A percentile compares a stretch with the other conserved stretches of the same genome.
These are phyloP conservation scores for Termitomyces sp. DNA, from an alignment of 768 basidiomycete genomes.

Conservation along the genomic window DNA sequence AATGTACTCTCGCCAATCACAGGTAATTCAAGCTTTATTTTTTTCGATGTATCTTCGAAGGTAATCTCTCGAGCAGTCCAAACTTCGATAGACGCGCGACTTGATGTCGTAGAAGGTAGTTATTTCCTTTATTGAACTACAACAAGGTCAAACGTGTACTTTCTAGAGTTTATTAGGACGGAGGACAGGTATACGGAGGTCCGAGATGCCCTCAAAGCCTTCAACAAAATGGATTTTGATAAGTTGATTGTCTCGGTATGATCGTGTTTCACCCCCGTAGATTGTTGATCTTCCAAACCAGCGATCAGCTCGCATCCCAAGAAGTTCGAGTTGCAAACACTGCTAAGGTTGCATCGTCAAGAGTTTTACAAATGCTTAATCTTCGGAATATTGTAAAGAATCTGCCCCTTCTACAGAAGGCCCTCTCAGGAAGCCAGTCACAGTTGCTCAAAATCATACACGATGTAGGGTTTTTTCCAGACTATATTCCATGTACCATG, in stretches of 20 bases:
- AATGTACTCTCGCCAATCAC: conserved; percentile 82
- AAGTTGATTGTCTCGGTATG: conserved; percentile 70
- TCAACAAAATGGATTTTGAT: conserved; percentile 85
- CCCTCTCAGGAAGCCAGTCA: conserved; percentile 52
- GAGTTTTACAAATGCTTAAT: conserved; percentile 75
- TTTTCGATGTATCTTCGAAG: too few species aligned
- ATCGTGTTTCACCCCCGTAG: not conserved
- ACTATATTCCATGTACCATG: not conserved
- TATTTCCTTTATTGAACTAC: not conserved
- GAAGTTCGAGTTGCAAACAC: conserved; percentile 49
- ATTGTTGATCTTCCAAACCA: not conserved
- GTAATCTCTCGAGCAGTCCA: conserved; percentile 33
- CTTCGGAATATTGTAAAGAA: conserved; percentile 68
- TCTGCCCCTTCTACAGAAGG: conserved; percentile 56
- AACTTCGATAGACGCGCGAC: conserved; percentile 66
- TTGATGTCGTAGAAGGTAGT: conserved; percentile 82
- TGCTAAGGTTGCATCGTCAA: conserved; percentile 59
- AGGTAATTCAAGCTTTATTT: conserved; percentile 27
- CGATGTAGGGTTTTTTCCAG: conserved; percentile 35
- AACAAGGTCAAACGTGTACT: conserved; percentile 2
- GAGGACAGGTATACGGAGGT: conserved; percentile 71
- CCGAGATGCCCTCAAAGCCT: conserved; percentile 57
- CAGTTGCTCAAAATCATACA: conserved; percentile 57
- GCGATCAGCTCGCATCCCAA: conserved; percentile 52
- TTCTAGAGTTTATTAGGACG: conserved; percentile 63